phyloP scores from a whole-genome alignment of 768 basidiomycete species.

The Xerocomus spinulosus region DNA sequence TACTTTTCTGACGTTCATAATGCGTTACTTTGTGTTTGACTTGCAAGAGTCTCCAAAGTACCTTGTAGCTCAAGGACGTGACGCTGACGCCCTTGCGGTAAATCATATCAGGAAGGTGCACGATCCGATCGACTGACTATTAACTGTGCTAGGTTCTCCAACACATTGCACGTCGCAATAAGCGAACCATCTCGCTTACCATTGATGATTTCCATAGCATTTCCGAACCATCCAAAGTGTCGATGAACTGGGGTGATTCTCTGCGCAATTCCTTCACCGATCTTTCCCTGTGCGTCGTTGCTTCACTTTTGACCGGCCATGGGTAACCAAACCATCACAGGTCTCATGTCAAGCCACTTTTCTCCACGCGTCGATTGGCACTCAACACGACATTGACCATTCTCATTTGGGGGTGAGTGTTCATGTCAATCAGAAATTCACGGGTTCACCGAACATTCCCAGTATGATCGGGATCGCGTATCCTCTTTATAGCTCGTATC shows the following conservation, averaged over 20 bases:
- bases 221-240: constrained; percentile 13
- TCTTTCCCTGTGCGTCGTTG: constrained; percentile 36
- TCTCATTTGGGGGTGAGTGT: constrained; percentile 46
- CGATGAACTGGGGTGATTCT: constrained; percentile 19
- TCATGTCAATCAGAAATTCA: not conserved
- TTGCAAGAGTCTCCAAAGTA: constrained; percentile 62
- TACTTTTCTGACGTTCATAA: constrained; percentile 49
- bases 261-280: constrained; percentile 34
- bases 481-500: constrained; percentile 49
- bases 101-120: not conserved
- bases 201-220: constrained; percentile 39
- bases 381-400: constrained; percentile 47
- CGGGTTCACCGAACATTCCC: constrained; percentile 1
- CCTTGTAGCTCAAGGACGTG: constrained; percentile 51
- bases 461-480: constrained; percentile 50
- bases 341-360: constrained; percentile 48
- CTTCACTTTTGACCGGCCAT: not conserved
- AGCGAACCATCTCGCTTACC: constrained; percentile 41
- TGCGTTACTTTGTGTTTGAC: constrained; percentile 53
- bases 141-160: constrained; percentile 38
- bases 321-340: constrained; percentile 18
- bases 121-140: not conserved
- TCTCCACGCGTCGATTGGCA: constrained; percentile 40
- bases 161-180: constrained; percentile 45
- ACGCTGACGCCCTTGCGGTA: constrained; percentile 51